phyloP scores from a whole-genome alignment of 768 basidiomycete genomes.

The Rossbeevera mucosa region DNA sequence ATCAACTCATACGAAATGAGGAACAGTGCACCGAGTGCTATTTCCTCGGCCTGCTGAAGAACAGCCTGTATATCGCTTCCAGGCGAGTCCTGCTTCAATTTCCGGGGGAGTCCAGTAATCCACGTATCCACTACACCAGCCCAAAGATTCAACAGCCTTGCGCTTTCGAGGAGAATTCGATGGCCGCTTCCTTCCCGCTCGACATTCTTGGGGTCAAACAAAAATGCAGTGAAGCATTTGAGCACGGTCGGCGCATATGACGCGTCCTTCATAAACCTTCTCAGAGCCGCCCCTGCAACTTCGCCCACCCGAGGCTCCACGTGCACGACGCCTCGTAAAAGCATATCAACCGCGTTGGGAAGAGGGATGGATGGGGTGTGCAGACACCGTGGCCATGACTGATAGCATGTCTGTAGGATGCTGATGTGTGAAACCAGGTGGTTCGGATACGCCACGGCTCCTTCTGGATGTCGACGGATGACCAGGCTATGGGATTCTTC shows the following conservation, averaged over 20 bases:
- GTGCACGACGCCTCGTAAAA: slow-evolving; percentile 79
- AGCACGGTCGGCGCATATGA: slow-evolving; percentile 54
- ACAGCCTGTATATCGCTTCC: slow-evolving; percentile 41
- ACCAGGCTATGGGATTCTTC: slow-evolving; percentile 69
- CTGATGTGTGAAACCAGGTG: slow-evolving; percentile 58
- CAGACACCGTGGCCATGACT: slow-evolving; percentile 80
- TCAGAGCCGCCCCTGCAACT: slow-evolving; percentile 63
- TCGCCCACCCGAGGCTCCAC: slow-evolving; percentile 72
- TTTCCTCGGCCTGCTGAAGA: slow-evolving; percentile 48
- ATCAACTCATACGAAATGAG: slow-evolving; percentile 56
- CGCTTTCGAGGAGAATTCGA: slow-evolving; percentile 61
- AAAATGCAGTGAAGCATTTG: slow-evolving; percentile 59
- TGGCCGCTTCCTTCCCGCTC: slow-evolving; percentile 59
- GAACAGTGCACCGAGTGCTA: slow-evolving; percentile 72
- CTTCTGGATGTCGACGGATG: slow-evolving; percentile 64
- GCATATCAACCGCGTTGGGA: slow-evolving; percentile 67
- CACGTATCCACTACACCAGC: slow-evolving; percentile 64
- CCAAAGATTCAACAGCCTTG: slow-evolving; percentile 71
- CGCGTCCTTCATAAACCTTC: slow-evolving; percentile 65
- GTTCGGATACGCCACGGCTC: slow-evolving; percentile 61
- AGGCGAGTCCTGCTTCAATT: slow-evolving; percentile 35
- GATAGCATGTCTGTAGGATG: slow-evolving; percentile 72
- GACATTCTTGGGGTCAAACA: slow-evolving; percentile 67
- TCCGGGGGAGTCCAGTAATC: slow-evolving; percentile 46
- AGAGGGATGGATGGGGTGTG: slow-evolving; percentile 49